phyloP scores from a whole-genome alignment of 2,329 filamentous ascomycete species.

The Juglanconis juglandina region DNA sequence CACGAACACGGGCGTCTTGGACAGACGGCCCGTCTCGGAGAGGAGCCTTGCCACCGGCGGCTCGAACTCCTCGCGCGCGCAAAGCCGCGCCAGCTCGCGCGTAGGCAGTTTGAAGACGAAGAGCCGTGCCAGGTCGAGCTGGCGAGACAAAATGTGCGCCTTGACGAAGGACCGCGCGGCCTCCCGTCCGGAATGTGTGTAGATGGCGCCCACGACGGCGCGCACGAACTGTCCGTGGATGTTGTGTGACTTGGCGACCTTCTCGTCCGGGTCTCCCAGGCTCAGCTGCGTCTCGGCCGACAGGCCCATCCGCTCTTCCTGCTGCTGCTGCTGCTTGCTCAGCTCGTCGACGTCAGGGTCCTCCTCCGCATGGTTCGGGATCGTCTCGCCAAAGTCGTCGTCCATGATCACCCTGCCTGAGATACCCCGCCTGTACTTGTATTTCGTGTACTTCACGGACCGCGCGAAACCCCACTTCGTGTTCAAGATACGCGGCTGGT shows the following conservation, averaged over 20 bases:
- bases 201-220: slow-evolving; percentile 79
- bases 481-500: slow-evolving; percentile 42
- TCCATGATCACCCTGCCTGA: slow-evolving; percentile 77
- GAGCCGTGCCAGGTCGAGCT: slow-evolving; percentile 70
- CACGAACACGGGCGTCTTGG: slow-evolving; percentile 83
- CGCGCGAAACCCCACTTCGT: slow-evolving; percentile 51
- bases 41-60: slow-evolving; percentile 80
- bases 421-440: slow-evolving; percentile 64
- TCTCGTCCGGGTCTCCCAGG: slow-evolving; percentile 25
- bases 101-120: slow-evolving; percentile 85
- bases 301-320: slow-evolving; percentile 2
- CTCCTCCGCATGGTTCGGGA: slow-evolving; percentile 24
- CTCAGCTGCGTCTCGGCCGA: slow-evolving; percentile 11
- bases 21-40: slow-evolving; percentile 83
- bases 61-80: slow-evolving; percentile 85
- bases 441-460: slow-evolving; percentile 42
- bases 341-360: slow-evolving; percentile 15
- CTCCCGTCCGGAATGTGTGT: slow-evolving; percentile 76
- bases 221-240: slow-evolving; percentile 68
- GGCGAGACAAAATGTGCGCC: slow-evolving; percentile 77
- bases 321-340: slow-evolving; percentile 18
- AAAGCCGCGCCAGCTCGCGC: slow-evolving; percentile 77
- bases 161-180: slow-evolving; percentile 79
- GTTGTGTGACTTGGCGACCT: slow-evolving; percentile 28
- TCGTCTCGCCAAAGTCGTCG: slow-evolving; percentile 77